Percentiles rank a stretch among this genome's conserved stretches.
phyloP scores from a whole-genome alignment of 1,284 basidiomycete genomes.

The Cryptococcus hybrid region DNA sequence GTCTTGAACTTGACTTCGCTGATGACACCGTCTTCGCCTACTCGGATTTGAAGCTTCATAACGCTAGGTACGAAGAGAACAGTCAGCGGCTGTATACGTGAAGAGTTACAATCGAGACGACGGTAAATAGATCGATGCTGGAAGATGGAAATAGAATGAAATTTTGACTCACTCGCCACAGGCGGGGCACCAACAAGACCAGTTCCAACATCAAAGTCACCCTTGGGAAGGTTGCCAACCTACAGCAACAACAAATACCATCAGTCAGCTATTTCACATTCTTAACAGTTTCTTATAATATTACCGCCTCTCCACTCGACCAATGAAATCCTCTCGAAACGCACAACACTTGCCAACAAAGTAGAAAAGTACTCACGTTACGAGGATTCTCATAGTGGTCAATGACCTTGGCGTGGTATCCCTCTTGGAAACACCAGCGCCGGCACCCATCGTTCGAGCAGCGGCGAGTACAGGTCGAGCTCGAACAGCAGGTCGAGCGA shows the following conservation, averaged over 20 bases:
- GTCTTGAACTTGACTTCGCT: slow-evolving; percentile 99
- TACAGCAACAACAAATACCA: not conserved
- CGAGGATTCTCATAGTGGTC: slow-evolving; percentile 93
- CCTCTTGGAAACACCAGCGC: slow-evolving; percentile 8
- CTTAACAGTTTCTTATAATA: not conserved
- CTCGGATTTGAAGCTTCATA: slow-evolving; percentile 99
- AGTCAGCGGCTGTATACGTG: not conserved
- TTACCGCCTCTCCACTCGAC: too few relatives aligned
- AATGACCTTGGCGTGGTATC: slow-evolving; percentile 90
- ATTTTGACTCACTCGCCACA: slow-evolving; percentile 47
- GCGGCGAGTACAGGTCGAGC: not conserved
- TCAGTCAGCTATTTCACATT: slow-evolving; percentile 1
- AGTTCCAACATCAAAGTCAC: slow-evolving; percentile 87
- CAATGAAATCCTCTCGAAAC: too few relatives aligned
- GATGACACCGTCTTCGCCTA: slow-evolving; percentile 86
- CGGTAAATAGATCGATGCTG: not conserved
- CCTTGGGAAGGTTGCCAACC: slow-evolving; percentile 88
- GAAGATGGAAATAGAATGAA: not conserved
- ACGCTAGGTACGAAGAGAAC: slow-evolving; percentile 62
- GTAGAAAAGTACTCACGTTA: slow-evolving; percentile 64
- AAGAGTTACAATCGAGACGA: not conserved
- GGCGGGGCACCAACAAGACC: slow-evolving; percentile 93
- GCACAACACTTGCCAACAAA: not conserved
- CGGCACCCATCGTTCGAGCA: not conserved
- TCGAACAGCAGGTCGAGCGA: slow-evolving; percentile 19